Evolutionary conservation across 75 land plant genomes (phyloP), one percentile per base, ranked within the genome.

Genomic region (Sequoiadendron giganteum): DNA sequence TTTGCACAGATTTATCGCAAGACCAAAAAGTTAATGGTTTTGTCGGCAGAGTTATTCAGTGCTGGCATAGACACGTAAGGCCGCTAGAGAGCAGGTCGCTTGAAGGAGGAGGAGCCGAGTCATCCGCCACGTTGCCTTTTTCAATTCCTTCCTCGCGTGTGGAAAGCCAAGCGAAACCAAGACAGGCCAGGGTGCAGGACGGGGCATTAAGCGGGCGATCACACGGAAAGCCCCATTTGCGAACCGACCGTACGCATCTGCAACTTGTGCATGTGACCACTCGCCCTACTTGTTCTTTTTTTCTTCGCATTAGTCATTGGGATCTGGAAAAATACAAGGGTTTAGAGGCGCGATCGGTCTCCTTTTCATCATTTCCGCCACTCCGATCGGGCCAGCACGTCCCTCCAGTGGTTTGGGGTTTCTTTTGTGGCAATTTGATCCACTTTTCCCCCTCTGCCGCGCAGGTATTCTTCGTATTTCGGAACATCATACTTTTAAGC

Each of bases 391-490:
- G 34, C 84, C 30, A 82, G 14, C n/a, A 47, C 14, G 13, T 3
- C 34, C 15, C 15, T 11, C 48, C 15, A n/a, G 48, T 25, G 32
- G 84, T 82, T 82, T 9, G 84, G 10, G 48, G 84, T 28, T 11
- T 47, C 16, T 4, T 43, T 25, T 11, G 52, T 10, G 11, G 21
- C 84, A 82, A 82, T 47, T 82, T 82, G 84, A 82, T 82, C 49
- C 52, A 14, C 84, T 14, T 45, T 82, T n/a, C 32, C 13, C 32
- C 28, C 4, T 82, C 84, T n/a, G 84, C 48, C 84, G 84, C 21
- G 14, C n/a, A 82, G 84, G 84, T 82, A 82, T 47, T 43, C n/a
- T 43, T 43, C 84, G 28, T 82, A 28, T n/a, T 79, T 79, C 45
- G 52, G 1, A 7, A 45, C 7, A n/a, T 10, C 2, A 9, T 82